Evolutionary conservation across 176 grass and related monocot genomes (phyloP), one percentile per base, ranked within the genome.

Genomic region (Saccharum spontaneum): DNA sequence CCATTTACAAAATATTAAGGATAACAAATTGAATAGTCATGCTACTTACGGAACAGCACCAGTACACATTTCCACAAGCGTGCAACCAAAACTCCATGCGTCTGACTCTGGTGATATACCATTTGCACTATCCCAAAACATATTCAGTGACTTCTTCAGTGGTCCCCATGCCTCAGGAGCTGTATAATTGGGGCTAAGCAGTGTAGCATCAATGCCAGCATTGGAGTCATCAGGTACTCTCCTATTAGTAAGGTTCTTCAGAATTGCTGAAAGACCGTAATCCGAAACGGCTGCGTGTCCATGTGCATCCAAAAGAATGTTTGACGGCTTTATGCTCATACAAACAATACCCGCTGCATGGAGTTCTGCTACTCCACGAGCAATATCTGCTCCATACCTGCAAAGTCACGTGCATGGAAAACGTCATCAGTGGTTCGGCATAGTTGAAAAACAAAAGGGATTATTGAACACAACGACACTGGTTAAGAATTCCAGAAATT

Each of bases 31-130:
- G 84, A 90, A 77, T 69, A 88, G 83, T 90, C 70, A 85, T 77
- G 49, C 57, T 83, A 99, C 97, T 92, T 92, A 99, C 97, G 97
- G 97, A 57, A 96, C 88, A 86, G 97, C 94, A 69, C 97, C 97
- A 94, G 97, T 99, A 83, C 97, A 99, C 97, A 99, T 99, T 87
- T 99, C 97, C 82, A 99, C 97, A 90, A 99, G 91, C 61, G 97
- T 92, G 69, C 97, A 99, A 41, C 94, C 97, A 31, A 99, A 99
- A 91, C 97, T 99, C 97, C 97, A 99, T 88, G 97, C 97, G 92
- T 97, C 97, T 72, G 93, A 94, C 84, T 99, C 92, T 62, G 93
- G 81, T 46, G 86, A 94, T 88, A 99, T 91, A 60, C 88, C 93
- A 73, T 92, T 91, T 79, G 87, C 91, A 85, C 92, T 87, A 46